Evolutionary conservation across 306 rosid species (phyloP), one percentile per base, ranked within the genome.

Genomic region (Citrullus colocynthis): DNA sequence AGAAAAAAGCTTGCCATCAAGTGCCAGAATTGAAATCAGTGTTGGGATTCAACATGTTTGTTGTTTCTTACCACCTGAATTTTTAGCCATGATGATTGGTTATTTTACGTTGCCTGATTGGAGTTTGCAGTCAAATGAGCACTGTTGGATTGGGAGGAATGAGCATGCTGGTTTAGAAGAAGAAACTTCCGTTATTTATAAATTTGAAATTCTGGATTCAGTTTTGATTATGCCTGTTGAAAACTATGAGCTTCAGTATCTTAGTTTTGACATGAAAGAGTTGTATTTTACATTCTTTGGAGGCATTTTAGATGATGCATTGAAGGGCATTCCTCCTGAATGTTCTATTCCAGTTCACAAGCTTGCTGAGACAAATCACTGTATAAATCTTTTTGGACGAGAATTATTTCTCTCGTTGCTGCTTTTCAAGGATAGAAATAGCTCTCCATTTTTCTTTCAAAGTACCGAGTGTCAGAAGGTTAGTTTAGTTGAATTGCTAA

Each of bases 41-140:
- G 59, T 94, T 16, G 75, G 92, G 61, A 65, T 92, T 57, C 98
- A 95, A 84, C 96, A 95, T 85, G 98, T 95, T 32, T 86, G 79
- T 86, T 95, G 97, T 83, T 75, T 92, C 90, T 78, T 95, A 79
- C 93, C 97, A 12, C 88, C 96, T 62, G 98, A 95, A 78, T 95
- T 81, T 88, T 86, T 95, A 61, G 93, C 97, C 64, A 81, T 94
- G 79, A 82, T 94, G 58, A 87, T 94, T 78, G 98, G 98, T 84
- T 94, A 94, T 85, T 89, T 92, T 69, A 84, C 90, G 39, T 86
- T 86, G 81, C 41, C 96, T 86, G 96, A 92, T 81, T 94, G 98
- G 98, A 78, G 69, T 86, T 83, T 87, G 20, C 57, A 82, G 82
- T 85, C 89, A 49, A 81, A 79, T 75, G 85, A 83, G 64, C 85